Percentiles rank a stretch among this genome's conserved stretches.
Evolutionary conservation across 1,139 yeast species (phyloP).

Genomic region (Yamadazyma kanchanaburiensis): DNA sequence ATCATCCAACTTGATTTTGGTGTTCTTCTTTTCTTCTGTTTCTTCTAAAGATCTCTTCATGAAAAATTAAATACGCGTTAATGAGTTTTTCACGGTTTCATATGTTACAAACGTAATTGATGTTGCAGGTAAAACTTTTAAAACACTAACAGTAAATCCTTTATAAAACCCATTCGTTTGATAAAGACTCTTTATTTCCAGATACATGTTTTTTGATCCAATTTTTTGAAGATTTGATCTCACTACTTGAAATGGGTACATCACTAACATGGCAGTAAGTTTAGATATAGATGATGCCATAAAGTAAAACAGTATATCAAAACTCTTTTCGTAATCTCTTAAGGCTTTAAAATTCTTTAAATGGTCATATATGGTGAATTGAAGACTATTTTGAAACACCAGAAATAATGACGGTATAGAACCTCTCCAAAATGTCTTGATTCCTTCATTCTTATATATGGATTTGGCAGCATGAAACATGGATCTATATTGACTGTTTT

Average conservation of each 20-base stretch:
- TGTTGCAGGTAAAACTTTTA: slow-evolving; percentile 71
- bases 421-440: slow-evolving; percentile 77
- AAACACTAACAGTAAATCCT: slow-evolving; percentile 62
- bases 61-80: slow-evolving; percentile 7
- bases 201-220: slow-evolving; percentile 5
- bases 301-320: slow-evolving; percentile 52
- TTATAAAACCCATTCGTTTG: slow-evolving; percentile 68
- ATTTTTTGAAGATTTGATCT: slow-evolving; percentile 71
- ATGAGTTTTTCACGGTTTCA: slow-evolving; percentile 39
- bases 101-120: slow-evolving; percentile 68
- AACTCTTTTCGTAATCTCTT: slow-evolving; percentile 7
- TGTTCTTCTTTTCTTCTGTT: no score
- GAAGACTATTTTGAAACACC: slow-evolving; percentile 86
- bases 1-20: no score
- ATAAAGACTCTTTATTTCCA: slow-evolving; percentile 24
- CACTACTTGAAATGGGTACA: slow-evolving; percentile 86
- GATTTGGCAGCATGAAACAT: slow-evolving; percentile 51
- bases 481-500: slow-evolving; percentile 58
- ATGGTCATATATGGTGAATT: slow-evolving; percentile 81
- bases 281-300: slow-evolving; percentile 71
- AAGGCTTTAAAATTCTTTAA: slow-evolving; percentile 36
- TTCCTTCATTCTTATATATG: slow-evolving; percentile 61
- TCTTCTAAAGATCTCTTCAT: slow-evolving; percentile 6
- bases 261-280: slow-evolving; percentile 58
- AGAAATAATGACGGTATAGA: slow-evolving; percentile 76